These are phyloP conservation scores for Pholiota adiposa DNA, from an alignment of 1,284 basidiomycete species.

Conservation along the genomic window DNA sequence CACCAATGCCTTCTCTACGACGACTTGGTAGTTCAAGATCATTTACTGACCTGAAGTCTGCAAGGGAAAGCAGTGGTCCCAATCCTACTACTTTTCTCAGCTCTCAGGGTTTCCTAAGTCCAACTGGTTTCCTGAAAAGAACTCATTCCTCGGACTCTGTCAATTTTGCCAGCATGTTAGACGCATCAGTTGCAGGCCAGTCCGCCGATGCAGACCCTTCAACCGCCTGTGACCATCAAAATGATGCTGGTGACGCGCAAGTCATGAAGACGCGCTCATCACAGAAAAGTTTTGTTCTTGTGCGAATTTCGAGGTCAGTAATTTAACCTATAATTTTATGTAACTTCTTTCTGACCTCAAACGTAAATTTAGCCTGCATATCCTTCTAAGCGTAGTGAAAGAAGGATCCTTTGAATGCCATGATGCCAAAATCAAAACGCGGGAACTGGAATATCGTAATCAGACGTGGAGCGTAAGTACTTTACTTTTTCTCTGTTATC, in stretches of 20 bases:
- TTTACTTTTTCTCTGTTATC: conserved; percentile 5
- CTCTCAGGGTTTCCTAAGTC: conserved; percentile 28
- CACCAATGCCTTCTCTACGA: conserved; percentile 43
- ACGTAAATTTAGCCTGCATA: conserved; percentile 52
- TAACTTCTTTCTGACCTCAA: conserved; percentile 4
- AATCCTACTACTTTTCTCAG: conserved; percentile 26
- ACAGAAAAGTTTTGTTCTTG: conserved; percentile 84
- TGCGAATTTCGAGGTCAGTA: conserved; percentile 75
- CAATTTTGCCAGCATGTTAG: conserved; percentile 20
- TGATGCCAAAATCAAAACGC: conserved; percentile 73
- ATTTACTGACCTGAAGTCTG: conserved; percentile 64
- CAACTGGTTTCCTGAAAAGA: conserved; percentile 30
- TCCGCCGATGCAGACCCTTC: conserved; percentile 3
- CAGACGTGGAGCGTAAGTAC: conserved; percentile 82
- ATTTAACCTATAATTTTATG: not conserved
- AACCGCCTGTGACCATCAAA: not conserved
- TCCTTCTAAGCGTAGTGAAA: conserved; percentile 72
- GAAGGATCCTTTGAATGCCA: conserved; percentile 74
- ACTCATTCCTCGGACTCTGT: conserved; percentile 39
- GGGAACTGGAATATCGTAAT: conserved; percentile 82
- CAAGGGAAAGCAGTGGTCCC: conserved; percentile 38
- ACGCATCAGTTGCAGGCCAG: conserved; percentile 13
- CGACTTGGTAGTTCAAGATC: conserved; percentile 66
- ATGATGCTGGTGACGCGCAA: conserved; percentile 55
- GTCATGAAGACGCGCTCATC: conserved; percentile 80